Evolutionary conservation across 2,329 filamentous ascomycete species (phyloP).

Genomic region (Dryadomyces quercus-mongolicae): DNA sequence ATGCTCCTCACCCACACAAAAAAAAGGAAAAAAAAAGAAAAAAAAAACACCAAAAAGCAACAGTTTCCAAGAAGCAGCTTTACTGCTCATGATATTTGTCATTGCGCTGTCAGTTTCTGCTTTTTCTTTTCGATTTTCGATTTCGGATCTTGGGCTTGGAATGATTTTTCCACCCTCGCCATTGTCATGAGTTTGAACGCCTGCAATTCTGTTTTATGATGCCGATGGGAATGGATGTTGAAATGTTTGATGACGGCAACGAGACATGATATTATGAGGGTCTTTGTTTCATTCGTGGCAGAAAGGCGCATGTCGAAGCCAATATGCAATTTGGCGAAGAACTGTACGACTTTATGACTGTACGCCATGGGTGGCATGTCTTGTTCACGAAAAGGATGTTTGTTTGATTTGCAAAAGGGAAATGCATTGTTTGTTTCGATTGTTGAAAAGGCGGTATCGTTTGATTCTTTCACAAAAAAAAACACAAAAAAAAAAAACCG

Average conservation of each 20-base stretch:
- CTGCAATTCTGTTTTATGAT: background rate
- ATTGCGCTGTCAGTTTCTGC: background rate
- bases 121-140: background rate
- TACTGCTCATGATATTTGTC: background rate
- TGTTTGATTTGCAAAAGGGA: background rate
- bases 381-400: no score
- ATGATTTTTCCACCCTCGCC: background rate
- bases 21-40: background rate
- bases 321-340: no score
- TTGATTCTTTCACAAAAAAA: no score
- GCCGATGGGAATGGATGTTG: background rate
- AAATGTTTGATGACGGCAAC: background rate
- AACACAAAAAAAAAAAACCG: background rate
- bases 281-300: background rate
- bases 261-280: background rate
- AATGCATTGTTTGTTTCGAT: background rate
- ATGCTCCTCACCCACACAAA: no score
- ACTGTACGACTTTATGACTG: no score
- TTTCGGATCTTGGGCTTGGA: background rate
- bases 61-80: background rate
- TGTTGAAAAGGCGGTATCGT: no score
- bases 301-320: background rate
- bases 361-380: no score
- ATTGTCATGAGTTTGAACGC: background rate
- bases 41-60: background rate